Percentiles rank a stretch among this genome's conserved stretches.
phyloP scores from a whole-genome alignment of 139 green algal genomes.

The Volvox africanus region DNA sequence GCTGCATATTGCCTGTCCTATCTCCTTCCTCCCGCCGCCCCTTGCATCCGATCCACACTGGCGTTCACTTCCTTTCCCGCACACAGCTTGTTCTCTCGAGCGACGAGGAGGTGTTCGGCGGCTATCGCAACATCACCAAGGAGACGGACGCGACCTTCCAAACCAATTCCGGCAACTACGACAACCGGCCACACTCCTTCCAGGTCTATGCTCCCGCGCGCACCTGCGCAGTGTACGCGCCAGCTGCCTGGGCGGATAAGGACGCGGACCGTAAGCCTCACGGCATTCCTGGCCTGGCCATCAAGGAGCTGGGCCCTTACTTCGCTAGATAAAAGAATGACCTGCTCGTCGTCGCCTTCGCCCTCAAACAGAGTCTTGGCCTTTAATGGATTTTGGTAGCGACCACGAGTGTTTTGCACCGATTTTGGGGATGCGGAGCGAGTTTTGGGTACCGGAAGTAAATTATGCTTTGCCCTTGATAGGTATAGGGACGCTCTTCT shows the following conservation, averaged over 20 bases:
- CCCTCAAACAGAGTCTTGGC: too few species aligned
- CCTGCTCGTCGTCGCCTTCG: too few species aligned
- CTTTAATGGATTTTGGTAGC: too few species aligned
- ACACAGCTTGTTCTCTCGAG: constrained; percentile 77
- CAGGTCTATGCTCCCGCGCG: constrained; percentile 67
- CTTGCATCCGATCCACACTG: neutral
- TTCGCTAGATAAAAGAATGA: constrained; percentile 47
- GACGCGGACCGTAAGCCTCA: constrained; percentile 76
- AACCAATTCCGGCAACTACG: constrained; percentile 24
- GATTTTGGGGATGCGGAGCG: too few species aligned
- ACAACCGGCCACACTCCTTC: constrained; percentile 60
- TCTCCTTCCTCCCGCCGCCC: neutral
- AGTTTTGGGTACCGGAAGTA: too few species aligned
- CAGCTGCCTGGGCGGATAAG: constrained; percentile 77
- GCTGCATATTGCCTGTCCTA: neutral
- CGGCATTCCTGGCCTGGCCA: constrained; percentile 86
- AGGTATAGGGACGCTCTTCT: too few species aligned
- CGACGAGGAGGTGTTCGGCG: constrained; percentile 93
- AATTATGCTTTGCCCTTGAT: too few species aligned
- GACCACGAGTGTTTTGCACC: too few species aligned
- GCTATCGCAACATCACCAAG: constrained; percentile 91
- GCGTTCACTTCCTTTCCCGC: neutral
- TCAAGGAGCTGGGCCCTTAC: constrained; percentile 87
- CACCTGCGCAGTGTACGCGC: constrained; percentile 91
- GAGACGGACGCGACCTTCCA: constrained; percentile 70